Evolutionary conservation across 495 filamentous ascomycete species (phyloP).

Genomic region (Filosporella fistucella): DNA sequence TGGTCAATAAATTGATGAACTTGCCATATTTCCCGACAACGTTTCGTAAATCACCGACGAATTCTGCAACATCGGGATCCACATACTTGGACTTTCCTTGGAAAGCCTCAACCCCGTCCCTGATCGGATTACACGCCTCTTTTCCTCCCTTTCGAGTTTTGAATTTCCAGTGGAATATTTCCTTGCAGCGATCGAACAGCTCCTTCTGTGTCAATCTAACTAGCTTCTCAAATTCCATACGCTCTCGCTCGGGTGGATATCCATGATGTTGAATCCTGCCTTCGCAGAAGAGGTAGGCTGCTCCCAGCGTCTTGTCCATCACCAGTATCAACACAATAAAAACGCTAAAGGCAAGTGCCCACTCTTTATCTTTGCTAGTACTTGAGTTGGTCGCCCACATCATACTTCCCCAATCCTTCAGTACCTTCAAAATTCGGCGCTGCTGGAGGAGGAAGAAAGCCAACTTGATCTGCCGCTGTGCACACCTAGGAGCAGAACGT

Average conservation of each 20-base stretch:
- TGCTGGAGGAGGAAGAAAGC: slow-evolving; percentile 19
- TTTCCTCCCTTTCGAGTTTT: slow-evolving; percentile 24
- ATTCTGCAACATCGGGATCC: slow-evolving; percentile 5
- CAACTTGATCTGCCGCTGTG: slow-evolving; percentile 23
- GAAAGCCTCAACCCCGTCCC: slow-evolving; percentile 23
- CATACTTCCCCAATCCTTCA: slow-evolving; percentile 23
- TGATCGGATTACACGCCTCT: slow-evolving; percentile 24
- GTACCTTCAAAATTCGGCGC: slow-evolving; percentile 16
- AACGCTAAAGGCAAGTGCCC: slow-evolving; percentile 22
- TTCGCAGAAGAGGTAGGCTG: slow-evolving; percentile 18
- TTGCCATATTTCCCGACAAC: slow-evolving; percentile 16
- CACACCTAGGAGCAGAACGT: slow-evolving; percentile 16
- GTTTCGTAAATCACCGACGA: slow-evolving; percentile 14
- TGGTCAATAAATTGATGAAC: not conserved
- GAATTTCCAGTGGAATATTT: slow-evolving; percentile 26
- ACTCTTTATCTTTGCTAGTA: slow-evolving; percentile 17
- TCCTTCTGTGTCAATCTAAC: slow-evolving; percentile 19
- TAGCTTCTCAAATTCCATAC: slow-evolving; percentile 12
- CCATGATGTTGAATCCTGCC: slow-evolving; percentile 13
- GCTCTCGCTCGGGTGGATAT: slow-evolving; percentile 5
- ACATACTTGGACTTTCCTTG: slow-evolving; percentile 4
- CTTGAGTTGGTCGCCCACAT: slow-evolving; percentile 21
- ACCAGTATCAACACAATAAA: slow-evolving; percentile 20
- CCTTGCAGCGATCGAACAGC: slow-evolving; percentile 23
- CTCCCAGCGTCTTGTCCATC: slow-evolving; percentile 19